Percentiles rank a stretch among this genome's conserved stretches.
Conservation (phyloP, 208 protist genomes). For the Wallacemonas collosoma region DNA sequence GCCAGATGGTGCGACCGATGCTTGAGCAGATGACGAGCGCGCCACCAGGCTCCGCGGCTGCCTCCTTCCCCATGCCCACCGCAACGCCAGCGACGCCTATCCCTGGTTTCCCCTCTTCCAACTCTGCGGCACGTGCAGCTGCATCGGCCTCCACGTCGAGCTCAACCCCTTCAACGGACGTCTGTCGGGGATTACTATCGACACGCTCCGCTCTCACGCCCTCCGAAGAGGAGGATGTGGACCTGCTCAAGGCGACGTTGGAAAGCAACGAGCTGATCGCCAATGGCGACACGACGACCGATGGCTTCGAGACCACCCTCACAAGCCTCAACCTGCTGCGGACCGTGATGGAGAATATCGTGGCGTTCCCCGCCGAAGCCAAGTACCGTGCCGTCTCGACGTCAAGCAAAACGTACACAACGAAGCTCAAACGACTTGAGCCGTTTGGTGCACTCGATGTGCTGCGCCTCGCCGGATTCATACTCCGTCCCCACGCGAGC, state of each 20-base stretch:
- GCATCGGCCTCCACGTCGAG: not conserved
- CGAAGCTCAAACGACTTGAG: conserved; percentile 63
- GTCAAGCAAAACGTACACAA: conserved; percentile 59
- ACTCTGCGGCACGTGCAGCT: not conserved
- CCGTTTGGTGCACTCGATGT: conserved; percentile 56
- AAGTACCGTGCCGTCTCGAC: conserved; percentile 68
- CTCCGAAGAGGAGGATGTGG: conserved; percentile 66
- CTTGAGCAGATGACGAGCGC: conserved; percentile 69
- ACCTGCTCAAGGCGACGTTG: conserved; percentile 57
- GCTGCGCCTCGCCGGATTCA: conserved; percentile 69
- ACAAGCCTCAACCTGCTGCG: conserved; percentile 44
- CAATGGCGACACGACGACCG: conserved; percentile 23
- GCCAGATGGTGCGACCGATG: conserved; percentile 75
- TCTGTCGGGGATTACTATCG: conserved; percentile 33
- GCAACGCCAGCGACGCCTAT: not conserved
- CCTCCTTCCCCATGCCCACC: not conserved
- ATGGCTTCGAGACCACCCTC: conserved; percentile 45
- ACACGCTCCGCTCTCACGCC: conserved; percentile 35
- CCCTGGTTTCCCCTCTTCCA: conserved; percentile 2
- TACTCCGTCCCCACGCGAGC: conserved; percentile 37
- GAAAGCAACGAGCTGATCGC: conserved; percentile 68
- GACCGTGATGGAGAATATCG: conserved; percentile 50
- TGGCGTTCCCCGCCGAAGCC: conserved; percentile 46
- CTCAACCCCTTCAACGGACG: not conserved
- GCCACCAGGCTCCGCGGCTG: not conserved